Conservation (phyloP, 1,284 basidiomycete species). For the Erythrobasidium hasegawianum region DNA sequence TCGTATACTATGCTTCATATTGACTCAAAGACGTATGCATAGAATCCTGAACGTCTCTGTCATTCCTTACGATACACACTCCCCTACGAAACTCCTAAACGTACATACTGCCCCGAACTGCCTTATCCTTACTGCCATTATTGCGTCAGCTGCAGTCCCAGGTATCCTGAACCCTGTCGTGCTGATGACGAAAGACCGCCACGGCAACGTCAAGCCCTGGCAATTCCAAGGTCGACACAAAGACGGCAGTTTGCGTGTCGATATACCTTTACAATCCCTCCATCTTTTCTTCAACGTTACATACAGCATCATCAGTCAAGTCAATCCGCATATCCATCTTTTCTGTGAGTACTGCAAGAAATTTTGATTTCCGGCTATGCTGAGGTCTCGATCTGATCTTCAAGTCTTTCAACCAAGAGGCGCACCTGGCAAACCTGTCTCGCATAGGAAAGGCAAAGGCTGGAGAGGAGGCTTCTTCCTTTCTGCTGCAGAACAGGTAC, state of each 20-base stretch:
- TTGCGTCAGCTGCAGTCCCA: slow-evolving; percentile 79
- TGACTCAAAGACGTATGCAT: slow-evolving; percentile 46
- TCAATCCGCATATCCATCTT: slow-evolving; percentile 96
- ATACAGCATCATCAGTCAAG: slow-evolving; percentile 90
- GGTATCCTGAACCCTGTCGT: slow-evolving; percentile 66
- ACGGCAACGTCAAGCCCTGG: slow-evolving; percentile 71
- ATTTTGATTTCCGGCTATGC: no score
- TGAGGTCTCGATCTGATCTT: no score
- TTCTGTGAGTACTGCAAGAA: slow-evolving; percentile 64
- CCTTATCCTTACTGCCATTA: slow-evolving; percentile 56
- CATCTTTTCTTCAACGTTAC: slow-evolving; percentile 63
- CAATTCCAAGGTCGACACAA: slow-evolving; percentile 45
- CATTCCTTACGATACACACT: slow-evolving; percentile 54
- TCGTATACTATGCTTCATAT: background rate
- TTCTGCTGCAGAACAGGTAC: slow-evolving; percentile 51
- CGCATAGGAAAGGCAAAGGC: slow-evolving; percentile 86
- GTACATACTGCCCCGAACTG: slow-evolving; percentile 91
- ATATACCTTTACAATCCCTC: slow-evolving; percentile 68
- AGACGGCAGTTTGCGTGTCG: slow-evolving; percentile 84
- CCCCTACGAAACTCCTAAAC: slow-evolving; percentile 88
- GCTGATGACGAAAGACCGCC: slow-evolving; percentile 67
- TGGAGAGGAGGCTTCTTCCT: slow-evolving; percentile 95
- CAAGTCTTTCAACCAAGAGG: slow-evolving; percentile 56
- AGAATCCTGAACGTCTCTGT: slow-evolving; percentile 88
- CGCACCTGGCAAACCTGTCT: slow-evolving; percentile 87